These are phyloP conservation scores for Ramaria sp. DNA, from an alignment of 768 basidiomycete genomes.

Conservation along the genomic window DNA sequence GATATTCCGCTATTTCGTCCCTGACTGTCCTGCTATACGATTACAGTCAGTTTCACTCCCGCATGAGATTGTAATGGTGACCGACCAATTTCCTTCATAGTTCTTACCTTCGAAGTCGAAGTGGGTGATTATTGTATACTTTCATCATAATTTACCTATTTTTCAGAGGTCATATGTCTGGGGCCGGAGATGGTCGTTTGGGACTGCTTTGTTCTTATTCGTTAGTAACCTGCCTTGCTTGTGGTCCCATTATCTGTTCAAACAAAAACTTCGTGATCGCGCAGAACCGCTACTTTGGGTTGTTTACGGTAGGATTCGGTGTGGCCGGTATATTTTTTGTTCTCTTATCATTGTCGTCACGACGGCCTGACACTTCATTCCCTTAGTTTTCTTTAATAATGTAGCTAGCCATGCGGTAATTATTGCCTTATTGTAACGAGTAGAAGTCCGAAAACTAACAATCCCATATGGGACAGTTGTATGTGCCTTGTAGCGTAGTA, in stretches of 20 bases:
- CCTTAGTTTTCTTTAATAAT: background rate
- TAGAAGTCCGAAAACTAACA: background rate
- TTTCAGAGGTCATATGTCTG: background rate
- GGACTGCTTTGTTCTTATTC: background rate
- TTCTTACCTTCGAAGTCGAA: too few species aligned
- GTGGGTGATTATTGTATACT: too few species aligned
- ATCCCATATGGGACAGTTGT: background rate
- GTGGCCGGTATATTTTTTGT: background rate
- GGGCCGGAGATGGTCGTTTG: background rate
- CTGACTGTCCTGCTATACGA: too few species aligned
- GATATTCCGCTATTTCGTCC: too few species aligned
- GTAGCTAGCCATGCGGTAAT: background rate
- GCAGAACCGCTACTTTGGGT: background rate
- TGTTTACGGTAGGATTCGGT: background rate
- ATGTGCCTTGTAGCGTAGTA: background rate
- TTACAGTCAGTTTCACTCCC: too few species aligned
- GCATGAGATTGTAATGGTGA: too few species aligned
- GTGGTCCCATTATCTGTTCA: background rate
- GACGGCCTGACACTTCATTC: background rate
- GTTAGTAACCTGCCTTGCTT: background rate
- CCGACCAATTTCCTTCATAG: too few species aligned
- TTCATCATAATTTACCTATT: too few species aligned
- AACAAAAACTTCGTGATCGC: background rate
- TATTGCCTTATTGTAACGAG: background rate
- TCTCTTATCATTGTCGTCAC: background rate